Evolutionary conservation across 148 eudicot species (phyloP), one percentile per base, ranked within the genome.

Genomic region (Gaultheria prostrata): DNA sequence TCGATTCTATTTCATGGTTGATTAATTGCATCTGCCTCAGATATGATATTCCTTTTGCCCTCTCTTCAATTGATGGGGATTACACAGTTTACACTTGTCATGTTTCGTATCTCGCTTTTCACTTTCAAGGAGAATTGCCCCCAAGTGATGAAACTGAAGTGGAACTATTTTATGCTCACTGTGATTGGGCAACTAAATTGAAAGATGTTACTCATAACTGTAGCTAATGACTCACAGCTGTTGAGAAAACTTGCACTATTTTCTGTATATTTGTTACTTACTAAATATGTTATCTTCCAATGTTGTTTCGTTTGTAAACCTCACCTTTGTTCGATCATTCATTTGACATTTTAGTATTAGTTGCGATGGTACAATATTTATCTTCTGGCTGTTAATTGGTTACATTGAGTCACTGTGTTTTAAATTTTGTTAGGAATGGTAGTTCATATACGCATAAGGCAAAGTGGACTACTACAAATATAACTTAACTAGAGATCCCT

Each of bases 11-110:
- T 67, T 12, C 51, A 13, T 63, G 8, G 8, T 12, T 43, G 3
- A 49, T 43, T 11, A 39, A 63, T 8, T 63, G 50, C 72, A 45
- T 59, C n/a, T 20, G 28, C 26, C 17, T n/a, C 26, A 79, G 30
- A n/a, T 61, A n/a, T 45, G 24, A 61, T 80, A 10, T 24, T 43
- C 24, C 50, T 57, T 80, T 35, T 80, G 33, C 8, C 18, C 46
- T 80, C 71, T 61, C 51, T 57, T 30, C 50, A 57, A 8, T 80
- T 54, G 82, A 69, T 26, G 43, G 43, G 26, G 54, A 74, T 50
- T 4, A 77, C 17, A 24, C 35, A 15, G 54, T 43, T 50, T 4
- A 77, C 17, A 24, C 35, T 49, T 49, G n/a, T 26, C 59, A 28
- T 77, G 43, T 14, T 26, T 77, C n/a, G 8, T 51, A 20, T 50